phyloP scores from a whole-genome alignment of 2,329 filamentous ascomycete genomes.

The Fusarium brachygibbosum region DNA sequence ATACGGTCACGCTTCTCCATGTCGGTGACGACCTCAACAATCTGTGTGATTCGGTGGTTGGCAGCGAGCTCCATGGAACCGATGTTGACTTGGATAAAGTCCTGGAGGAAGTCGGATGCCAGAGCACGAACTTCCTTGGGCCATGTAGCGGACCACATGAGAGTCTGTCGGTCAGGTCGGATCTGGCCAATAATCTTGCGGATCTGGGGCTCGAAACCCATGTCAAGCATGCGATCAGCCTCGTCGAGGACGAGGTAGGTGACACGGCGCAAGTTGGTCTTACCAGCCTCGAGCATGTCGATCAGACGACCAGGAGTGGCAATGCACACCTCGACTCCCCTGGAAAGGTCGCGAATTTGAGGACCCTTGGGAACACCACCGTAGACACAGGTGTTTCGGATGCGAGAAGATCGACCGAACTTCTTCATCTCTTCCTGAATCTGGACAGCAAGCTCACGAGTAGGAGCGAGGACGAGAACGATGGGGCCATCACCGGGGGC shows the following conservation, averaged over 20 bases:
- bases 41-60: constrained; percentile 97
- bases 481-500: constrained; percentile 96
- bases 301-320: constrained; percentile 97
- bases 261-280: constrained; percentile 97
- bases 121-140: constrained; percentile 97
- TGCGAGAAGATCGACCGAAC: constrained; percentile 97
- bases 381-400: constrained; percentile 98
- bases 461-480: constrained; percentile 94
- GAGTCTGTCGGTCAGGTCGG: constrained; percentile 96
- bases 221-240: constrained; percentile 99
- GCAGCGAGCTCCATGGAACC: constrained; percentile 95
- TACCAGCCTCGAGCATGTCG: constrained; percentile 97
- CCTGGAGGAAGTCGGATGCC: constrained; percentile 88
- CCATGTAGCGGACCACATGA: constrained; percentile 99
- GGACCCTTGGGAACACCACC: constrained; percentile 98
- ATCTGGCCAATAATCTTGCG: constrained; percentile 99
- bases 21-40: constrained; percentile 95
- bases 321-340: constrained; percentile 98
- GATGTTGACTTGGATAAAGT: constrained; percentile 99
- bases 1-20: constrained; percentile 98
- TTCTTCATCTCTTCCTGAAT: constrained; percentile 99
- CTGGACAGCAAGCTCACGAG: constrained; percentile 97
- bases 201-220: constrained; percentile 99
- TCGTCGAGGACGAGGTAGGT: constrained; percentile 99
- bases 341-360: constrained; percentile 93